Conservation (phyloP, 208 protist genomes). For the Trypanosoma melophagium region DNA sequence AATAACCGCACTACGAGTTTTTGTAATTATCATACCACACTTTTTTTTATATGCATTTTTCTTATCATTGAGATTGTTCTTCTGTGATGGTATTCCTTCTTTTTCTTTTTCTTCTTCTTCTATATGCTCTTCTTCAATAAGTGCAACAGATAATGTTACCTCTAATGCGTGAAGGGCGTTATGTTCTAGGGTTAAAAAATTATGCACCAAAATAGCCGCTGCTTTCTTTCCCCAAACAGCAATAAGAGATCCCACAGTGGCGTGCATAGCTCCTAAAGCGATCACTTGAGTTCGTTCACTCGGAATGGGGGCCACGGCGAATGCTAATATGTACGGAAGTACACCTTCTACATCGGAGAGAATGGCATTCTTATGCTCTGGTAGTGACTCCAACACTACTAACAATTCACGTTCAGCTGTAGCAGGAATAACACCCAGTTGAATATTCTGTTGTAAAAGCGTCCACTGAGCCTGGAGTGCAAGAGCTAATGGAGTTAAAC, state of each 20-base stretch:
- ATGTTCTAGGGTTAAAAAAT: conserved; percentile 47
- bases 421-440: conserved; percentile 7
- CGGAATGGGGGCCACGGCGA: conserved; percentile 58
- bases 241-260: conserved; percentile 32
- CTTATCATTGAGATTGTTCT: not conserved
- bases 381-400: conserved; percentile 32
- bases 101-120: not conserved
- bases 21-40: not conserved
- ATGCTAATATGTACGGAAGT: conserved; percentile 64
- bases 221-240: conserved; percentile 30
- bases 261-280: conserved; percentile 55
- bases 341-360: conserved; percentile 44
- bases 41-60: not conserved
- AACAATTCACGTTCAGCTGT: conserved; percentile 41
- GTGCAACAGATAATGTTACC: conserved; percentile 21
- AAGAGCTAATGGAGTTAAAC: conserved; percentile 33
- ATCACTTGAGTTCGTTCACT: conserved; percentile 54
- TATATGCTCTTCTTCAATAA: conserved; percentile 3
- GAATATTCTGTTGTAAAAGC: conserved; percentile 40
- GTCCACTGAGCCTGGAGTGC: conserved; percentile 55
- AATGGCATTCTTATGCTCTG: conserved; percentile 29
- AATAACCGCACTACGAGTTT: conserved; percentile 22
- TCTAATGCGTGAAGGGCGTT: conserved; percentile 48
- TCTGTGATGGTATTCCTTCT: not conserved
- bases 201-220: conserved; percentile 33